Evolutionary conservation across 768 basidiomycete species (phyloP), one percentile per base, ranked within the genome.

Genomic region (Goffeauzyma gilvescens): DNA sequence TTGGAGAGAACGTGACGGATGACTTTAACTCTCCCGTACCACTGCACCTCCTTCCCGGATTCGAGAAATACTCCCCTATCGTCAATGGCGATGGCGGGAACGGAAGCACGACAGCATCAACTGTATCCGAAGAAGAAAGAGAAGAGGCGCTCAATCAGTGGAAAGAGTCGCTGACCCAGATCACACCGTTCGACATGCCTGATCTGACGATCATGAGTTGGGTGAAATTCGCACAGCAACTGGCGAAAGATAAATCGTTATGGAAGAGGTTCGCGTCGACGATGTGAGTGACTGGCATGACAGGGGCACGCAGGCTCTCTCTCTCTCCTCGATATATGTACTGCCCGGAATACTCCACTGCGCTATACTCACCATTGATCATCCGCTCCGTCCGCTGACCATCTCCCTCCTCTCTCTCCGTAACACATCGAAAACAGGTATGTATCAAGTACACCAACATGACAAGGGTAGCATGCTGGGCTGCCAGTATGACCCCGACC

Each of bases 191-290:
- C 63, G 60, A 54, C 51, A 68, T 89, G 74, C 50, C 47, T 41
- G 84, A 89, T 57, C 66, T 89, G 66, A 87, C 83, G 50, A 75
- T 89, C 26, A 61, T 67, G 44, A 75, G 75, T 41, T 89, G 80
- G 76, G 62, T 81, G 38, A 66, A 65, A 48, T 68, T 86, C 35
- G 82, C 72, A 45, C 72, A 73, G 54, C 64, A 69, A 56, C 56
- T 89, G 49, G 57, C 60, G 4, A 48, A 51, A 32, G 57, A 62
- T 30, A 67, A 69, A 58, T 65, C 71, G 53, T 63, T 82, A 57
- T 74, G 78, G 61, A 69, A 68, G 57, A 64, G 65, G 62, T 89
- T 84, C 65, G 68, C 67, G 55, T 62, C 68, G 60, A 75, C 75
- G 63, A 85, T 90, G 84, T 84, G 53, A 53, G 62, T 58, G 3